Evolutionary conservation across 192 early-diverging fungal genomes (phyloP).

Genomic region (Helicostylum pulchrum): DNA sequence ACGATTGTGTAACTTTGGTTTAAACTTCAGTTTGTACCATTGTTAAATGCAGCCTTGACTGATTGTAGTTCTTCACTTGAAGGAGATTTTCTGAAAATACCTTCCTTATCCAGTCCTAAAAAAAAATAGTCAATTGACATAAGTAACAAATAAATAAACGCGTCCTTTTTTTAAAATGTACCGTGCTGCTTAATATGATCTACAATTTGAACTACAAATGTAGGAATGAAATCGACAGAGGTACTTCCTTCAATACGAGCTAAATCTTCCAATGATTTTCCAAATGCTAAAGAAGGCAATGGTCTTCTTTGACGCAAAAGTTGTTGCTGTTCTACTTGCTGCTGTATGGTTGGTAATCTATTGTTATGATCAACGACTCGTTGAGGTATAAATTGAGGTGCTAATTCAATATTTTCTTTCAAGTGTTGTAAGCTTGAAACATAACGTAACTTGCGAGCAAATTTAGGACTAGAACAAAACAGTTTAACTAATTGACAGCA

Average conservation of each 20-base stretch:
- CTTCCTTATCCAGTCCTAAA: slow-evolving; percentile 73
- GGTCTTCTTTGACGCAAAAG: not conserved
- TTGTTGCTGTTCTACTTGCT: not conserved
- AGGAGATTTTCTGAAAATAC: slow-evolving; percentile 86
- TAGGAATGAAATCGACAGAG: slow-evolving; percentile 61
- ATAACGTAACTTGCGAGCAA: slow-evolving; percentile 82
- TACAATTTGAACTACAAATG: slow-evolving; percentile 70
- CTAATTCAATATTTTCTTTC: slow-evolving; percentile 60
- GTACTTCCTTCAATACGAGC: not conserved
- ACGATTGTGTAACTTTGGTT: not conserved
- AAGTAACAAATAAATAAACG: not conserved
- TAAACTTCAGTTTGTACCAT: slow-evolving; percentile 25
- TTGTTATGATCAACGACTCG: slow-evolving; percentile 56
- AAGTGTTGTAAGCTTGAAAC: slow-evolving; percentile 70
- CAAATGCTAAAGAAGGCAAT: slow-evolving; percentile 52
- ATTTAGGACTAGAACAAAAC: slow-evolving; percentile 86
- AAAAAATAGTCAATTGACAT: not conserved
- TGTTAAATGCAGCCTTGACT: slow-evolving; percentile 58
- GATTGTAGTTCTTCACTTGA: slow-evolving; percentile 62
- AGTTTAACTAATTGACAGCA: no score
- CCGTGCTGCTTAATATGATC: slow-evolving; percentile 66
- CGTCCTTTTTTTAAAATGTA: slow-evolving; percentile 8
- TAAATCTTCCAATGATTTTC: slow-evolving; percentile 65
- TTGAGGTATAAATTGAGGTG: slow-evolving; percentile 75
- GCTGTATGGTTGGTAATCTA: not conserved